Base-by-base conservation (phyloP, 768 basidiomycete species). In the Xanthoconium stramineum region DNA sequence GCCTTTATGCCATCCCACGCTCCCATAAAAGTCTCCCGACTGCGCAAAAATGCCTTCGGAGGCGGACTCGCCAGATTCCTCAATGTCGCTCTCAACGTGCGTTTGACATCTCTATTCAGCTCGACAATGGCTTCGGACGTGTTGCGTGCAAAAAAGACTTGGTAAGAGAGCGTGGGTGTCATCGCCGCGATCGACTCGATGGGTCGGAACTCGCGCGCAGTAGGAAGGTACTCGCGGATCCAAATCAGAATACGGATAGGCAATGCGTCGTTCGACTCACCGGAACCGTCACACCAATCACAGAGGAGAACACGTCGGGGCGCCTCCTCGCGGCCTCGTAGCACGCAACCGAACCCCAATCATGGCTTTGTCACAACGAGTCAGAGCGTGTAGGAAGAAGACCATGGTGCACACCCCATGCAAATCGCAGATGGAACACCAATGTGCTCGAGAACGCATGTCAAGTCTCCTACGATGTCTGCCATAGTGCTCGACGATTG, bases 331-430 rank as follows among this genome's bases (percentile, higher is more conserved):
- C 86, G 12, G 85, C 82, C 66, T 89, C 85, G 61, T 83, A 86
- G 58, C 88, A 89, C 3, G 82, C 56, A 50, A 80, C 76, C 1
- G 85, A 74, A 38, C 89, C 89, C 89, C 89, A 91, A 58, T 91
- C 89, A 62, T 91, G 89, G 13, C 87, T 88, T 35, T 15, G n/a
- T 37, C 7, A 3, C 20, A 46, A 28, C 10, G 17, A 29, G 30
- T 57, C 19, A 49, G 50, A 49, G 30, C 10, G 36, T 29, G 11
- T 17, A 9, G n/a, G 12, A 48, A 32, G 24, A 40, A 40, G 44
- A 30, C 5, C 10, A 5, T 10, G 13, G 36, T 37, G 15, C 76
- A 32, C 58, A 86, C 87, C 89, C 89, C 55, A 91, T 72, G 61
- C 84, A 89, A 35, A 83, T 74, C 0, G 79, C 82, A 14, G 78